These are phyloP conservation scores for Claviceps digitariae DNA, from an alignment of 2,329 filamentous ascomycete genomes.

Conservation along the genomic window DNA sequence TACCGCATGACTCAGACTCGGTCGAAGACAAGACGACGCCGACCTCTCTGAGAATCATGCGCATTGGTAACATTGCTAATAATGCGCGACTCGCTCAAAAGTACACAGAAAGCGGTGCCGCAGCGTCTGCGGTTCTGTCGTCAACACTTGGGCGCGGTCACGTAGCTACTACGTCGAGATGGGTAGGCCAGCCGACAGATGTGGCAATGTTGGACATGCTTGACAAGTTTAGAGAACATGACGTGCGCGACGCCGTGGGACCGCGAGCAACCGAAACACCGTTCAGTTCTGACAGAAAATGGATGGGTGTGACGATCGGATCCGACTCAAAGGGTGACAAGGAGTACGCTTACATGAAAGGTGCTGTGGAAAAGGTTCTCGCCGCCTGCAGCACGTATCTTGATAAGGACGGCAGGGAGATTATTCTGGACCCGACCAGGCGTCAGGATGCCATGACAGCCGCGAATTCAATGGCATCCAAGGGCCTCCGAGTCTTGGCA, in stretches of 20 bases:
- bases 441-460: conserved; percentile 64
- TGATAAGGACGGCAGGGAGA: conserved; percentile 71
- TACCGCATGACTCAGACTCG: conserved; percentile 40
- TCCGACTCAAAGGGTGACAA: conserved; percentile 45
- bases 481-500: conserved; percentile 79
- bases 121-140: conserved; percentile 63
- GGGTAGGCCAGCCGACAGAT: conserved; percentile 94
- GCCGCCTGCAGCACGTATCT: conserved; percentile 84
- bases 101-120: conserved; percentile 55
- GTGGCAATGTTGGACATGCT: conserved; percentile 92
- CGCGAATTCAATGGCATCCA: conserved; percentile 74
- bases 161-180: conserved; percentile 59
- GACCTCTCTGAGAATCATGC: conserved; percentile 66
- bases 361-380: conserved; percentile 77
- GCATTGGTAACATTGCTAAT: conserved; percentile 93
- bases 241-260: conserved; percentile 78
- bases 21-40: conserved; percentile 50
- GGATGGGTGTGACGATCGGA: conserved; percentile 92
- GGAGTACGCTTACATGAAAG: conserved; percentile 90
- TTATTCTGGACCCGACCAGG: conserved; percentile 65
- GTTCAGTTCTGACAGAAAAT: conserved; percentile 95
- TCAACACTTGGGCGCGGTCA: conserved; percentile 57
- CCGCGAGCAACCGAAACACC: conserved; percentile 72
- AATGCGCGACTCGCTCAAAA: conserved; percentile 70
- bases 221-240: conserved; percentile 81